Evolutionary conservation across 2,329 filamentous ascomycete genomes (phyloP), one percentile per base, ranked within the genome.

Genomic region (Penicillium polonicum): DNA sequence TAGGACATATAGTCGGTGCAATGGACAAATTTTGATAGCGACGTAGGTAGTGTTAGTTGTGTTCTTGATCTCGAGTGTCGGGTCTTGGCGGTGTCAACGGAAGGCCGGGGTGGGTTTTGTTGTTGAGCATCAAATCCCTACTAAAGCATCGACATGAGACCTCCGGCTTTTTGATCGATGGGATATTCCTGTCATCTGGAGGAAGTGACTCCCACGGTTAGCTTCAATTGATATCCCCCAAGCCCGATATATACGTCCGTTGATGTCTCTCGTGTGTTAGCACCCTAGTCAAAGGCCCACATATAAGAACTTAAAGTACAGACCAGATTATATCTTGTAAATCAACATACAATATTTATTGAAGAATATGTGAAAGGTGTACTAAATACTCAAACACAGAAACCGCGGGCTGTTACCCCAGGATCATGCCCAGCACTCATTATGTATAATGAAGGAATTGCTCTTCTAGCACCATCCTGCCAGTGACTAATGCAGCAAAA

Each of bases 21-120:
- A 23, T 55, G 17, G 38, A 25, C 42, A 27, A 38, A 52, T 48
- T 52, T 39, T 23, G 19, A 42, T 52, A 15, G 29, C 33, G 55
- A 36, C 49, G 36, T 48, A 8, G 42, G 36, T 48, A 8, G 42
- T 38, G 42, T 25, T 57, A 15, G 55, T 43, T 57, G 55, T 52
- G 43, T 57, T 48, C 12, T 41, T 15, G 49, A 53, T 48, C 42
- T 48, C n/a, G 35, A 51, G 38, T 41, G 43, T 29, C 15, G 3
- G 17, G 42, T 41, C 49, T 53, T 57, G 42, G 36, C 43, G 27
- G 31, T 27, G 2, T 43, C 5, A 6, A 45, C 2, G 15, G 19
- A 45, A 19, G n/a, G 19, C 7, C 23, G 3, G n/a, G 7, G 21
- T 38, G 21, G 2, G 27, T 9, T 51, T 29, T 23, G 2, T n/a